Conservation (phyloP, 2,329 filamentous ascomycete genomes). For the Penicillium sumatraense region DNA sequence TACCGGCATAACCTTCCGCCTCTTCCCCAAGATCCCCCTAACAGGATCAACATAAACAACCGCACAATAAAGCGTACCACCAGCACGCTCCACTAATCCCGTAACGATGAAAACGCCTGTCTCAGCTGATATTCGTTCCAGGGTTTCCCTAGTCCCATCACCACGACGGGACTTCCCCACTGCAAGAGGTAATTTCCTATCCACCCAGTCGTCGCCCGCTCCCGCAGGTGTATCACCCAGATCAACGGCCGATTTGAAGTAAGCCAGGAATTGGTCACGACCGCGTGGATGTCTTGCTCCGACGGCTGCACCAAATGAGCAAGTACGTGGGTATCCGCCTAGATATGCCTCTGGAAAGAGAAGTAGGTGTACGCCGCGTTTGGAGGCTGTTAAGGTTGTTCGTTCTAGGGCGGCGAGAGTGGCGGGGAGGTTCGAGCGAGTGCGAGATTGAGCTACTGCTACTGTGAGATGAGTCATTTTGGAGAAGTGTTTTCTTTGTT, state of each 20-base stretch:
- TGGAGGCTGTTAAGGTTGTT: constrained; percentile 68
- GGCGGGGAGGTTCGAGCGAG: constrained; percentile 48
- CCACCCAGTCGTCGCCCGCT: constrained; percentile 73
- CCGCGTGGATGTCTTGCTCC: constrained; percentile 71
- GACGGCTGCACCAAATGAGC: constrained; percentile 74
- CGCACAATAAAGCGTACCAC: constrained; percentile 82
- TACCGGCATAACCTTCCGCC: constrained; percentile 89
- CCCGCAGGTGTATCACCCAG: constrained; percentile 77
- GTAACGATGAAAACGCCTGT: constrained; percentile 82
- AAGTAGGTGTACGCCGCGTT: constrained; percentile 66
- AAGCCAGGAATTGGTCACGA: constrained; percentile 79
- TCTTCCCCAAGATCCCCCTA: constrained; percentile 76
- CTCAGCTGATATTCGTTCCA: constrained; percentile 77
- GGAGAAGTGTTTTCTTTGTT: no score
- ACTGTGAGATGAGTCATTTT: constrained; percentile 40
- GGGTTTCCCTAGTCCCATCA: constrained; percentile 77
- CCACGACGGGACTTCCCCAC: constrained; percentile 61
- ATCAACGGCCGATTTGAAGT: constrained; percentile 80
- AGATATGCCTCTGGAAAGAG: constrained; percentile 92
- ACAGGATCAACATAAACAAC: constrained; percentile 81
- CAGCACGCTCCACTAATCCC: constrained; percentile 78
- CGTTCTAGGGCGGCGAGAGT: constrained; percentile 70
- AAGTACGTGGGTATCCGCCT: constrained; percentile 88
- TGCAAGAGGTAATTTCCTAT: constrained; percentile 60
- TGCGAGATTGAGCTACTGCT: constrained; percentile 53